phyloP scores from a whole-genome alignment of 2,329 filamentous ascomycete species.

The Erysiphe neolycopersici region DNA sequence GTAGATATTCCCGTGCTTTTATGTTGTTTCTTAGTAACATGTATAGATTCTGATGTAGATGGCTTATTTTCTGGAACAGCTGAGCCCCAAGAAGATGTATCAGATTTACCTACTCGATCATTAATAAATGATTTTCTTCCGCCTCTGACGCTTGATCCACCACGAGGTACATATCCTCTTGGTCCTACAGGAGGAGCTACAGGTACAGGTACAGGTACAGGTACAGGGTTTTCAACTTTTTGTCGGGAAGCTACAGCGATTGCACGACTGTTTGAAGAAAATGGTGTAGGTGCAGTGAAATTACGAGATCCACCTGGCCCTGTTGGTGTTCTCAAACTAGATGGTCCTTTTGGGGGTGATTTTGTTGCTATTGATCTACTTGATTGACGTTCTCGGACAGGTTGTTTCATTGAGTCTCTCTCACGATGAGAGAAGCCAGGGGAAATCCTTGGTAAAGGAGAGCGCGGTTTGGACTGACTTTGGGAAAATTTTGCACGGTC shows the following conservation, averaged over 20 bases:
- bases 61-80: slow-evolving; percentile 6
- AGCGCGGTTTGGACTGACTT: neutral
- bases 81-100: slow-evolving; percentile 10
- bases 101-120: slow-evolving; percentile 9
- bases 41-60: neutral
- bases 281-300: slow-evolving; percentile 8
- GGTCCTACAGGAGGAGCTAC: slow-evolving; percentile 13
- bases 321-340: slow-evolving; percentile 11
- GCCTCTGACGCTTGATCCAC: slow-evolving; percentile 8
- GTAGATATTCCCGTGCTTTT: slow-evolving; percentile 4
- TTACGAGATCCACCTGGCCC: slow-evolving; percentile 12
- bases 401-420: slow-evolving; percentile 10
- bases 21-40: neutral
- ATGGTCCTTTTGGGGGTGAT: slow-evolving; percentile 13
- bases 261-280: neutral
- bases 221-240: slow-evolving; percentile 4
- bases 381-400: slow-evolving; percentile 12
- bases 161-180: slow-evolving; percentile 11
- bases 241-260: neutral
- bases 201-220: slow-evolving; percentile 1
- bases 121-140: slow-evolving; percentile 10
- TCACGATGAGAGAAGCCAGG: slow-evolving; percentile 4
- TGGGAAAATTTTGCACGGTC: slow-evolving; percentile 2
- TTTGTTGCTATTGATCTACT: slow-evolving; percentile 7
- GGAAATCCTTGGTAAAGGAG: neutral